These are phyloP conservation scores for Deuterostichococcus epilithicus DNA, from an alignment of 139 green algal species.

Conservation along the genomic window DNA sequence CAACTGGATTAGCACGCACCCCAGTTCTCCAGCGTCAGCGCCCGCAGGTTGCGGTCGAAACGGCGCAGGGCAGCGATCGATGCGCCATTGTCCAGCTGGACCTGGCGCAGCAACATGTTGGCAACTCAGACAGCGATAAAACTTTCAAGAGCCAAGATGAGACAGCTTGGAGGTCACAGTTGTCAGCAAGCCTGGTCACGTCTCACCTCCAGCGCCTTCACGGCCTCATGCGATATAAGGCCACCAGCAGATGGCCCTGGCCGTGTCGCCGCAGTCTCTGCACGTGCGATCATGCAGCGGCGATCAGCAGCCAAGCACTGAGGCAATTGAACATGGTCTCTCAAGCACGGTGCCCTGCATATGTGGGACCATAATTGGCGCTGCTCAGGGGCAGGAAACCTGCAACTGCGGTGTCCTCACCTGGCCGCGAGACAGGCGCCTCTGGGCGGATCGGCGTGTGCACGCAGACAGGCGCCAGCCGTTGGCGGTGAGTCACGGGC, in stretches of 20 bases:
- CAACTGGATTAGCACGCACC: conserved; percentile 28
- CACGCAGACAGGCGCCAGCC: neutral
- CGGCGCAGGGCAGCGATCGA: conserved; percentile 65
- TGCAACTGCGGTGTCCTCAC: neutral
- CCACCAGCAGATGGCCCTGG: no score
- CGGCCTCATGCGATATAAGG: conserved; percentile 61
- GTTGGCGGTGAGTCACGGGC: neutral
- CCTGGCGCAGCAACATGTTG: conserved; percentile 38
- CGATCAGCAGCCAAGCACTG: no score
- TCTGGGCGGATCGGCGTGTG: neutral
- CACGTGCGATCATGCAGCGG: no score
- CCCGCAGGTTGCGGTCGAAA: conserved; percentile 72
- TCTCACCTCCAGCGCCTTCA: conserved; percentile 61
- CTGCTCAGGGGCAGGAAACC: no score
- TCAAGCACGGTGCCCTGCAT: no score
- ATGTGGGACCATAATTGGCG: no score
- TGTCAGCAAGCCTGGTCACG: neutral
- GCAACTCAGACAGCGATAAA: neutral
- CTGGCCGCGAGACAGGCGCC: neutral
- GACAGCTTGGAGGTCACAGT: no score
- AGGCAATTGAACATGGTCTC: no score
- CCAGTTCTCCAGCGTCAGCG: conserved; percentile 64
- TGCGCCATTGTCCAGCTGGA: conserved; percentile 68
- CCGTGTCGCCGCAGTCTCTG: neutral
- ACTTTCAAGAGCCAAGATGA: neutral